phyloP scores from a whole-genome alignment of 2,329 filamentous ascomycete genomes.

The Domatiomyces catenatus region DNA sequence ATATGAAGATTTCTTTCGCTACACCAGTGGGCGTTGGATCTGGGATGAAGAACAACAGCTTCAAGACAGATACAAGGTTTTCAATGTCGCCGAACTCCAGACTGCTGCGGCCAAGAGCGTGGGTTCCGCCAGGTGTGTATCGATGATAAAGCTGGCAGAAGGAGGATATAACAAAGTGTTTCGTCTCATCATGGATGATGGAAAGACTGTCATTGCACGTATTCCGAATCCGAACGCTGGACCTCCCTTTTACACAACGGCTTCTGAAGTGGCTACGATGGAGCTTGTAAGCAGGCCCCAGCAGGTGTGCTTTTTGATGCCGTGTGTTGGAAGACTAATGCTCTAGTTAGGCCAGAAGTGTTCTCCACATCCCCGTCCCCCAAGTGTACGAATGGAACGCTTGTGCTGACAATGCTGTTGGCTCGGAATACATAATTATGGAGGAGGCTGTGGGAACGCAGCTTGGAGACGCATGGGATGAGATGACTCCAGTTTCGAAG shows the following conservation, averaged over 20 bases:
- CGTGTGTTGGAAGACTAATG: neutral
- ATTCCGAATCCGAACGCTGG: constrained; percentile 16
- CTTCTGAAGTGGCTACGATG: constrained; percentile 16
- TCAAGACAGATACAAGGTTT: neutral
- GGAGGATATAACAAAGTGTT: constrained; percentile 15
- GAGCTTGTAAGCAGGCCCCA: constrained; percentile 6
- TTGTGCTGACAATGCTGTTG: constrained; percentile 14
- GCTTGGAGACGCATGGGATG: constrained; percentile 20
- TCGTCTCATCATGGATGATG: constrained; percentile 14
- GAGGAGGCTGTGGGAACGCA: constrained; percentile 20
- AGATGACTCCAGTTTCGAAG: neutral
- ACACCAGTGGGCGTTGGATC: neutral
- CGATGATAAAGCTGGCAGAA: constrained; percentile 9
- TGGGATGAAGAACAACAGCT: neutral
- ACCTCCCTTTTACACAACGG: constrained; percentile 8
- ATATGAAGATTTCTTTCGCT: neutral
- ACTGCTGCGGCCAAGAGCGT: neutral
- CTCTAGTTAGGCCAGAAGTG: neutral
- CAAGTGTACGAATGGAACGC: constrained; percentile 17
- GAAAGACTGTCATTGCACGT: constrained; percentile 12
- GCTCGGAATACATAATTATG: constrained; percentile 20
- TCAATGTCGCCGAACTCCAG: neutral
- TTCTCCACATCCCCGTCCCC: constrained; percentile 16
- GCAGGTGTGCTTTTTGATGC: neutral
- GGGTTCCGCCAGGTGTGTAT: neutral